Base-by-base conservation (phyloP, 2,329 filamentous ascomycete species). In the Lecanoromycetidae sp. region DNA sequence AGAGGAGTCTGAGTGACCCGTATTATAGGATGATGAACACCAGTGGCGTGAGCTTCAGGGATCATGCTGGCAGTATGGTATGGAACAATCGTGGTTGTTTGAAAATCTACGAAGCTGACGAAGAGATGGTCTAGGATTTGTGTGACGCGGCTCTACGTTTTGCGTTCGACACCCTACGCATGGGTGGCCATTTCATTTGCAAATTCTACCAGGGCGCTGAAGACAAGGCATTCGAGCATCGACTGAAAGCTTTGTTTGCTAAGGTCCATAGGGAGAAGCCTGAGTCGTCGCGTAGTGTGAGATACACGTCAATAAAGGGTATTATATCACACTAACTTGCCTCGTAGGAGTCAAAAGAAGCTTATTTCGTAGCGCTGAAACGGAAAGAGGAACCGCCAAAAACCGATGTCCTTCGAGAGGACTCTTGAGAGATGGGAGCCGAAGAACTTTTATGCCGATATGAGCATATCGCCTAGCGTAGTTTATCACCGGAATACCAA, bases 1-100 rank as follows among this genome's bases (percentile, higher is more conserved):
- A 84, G 71, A 87, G 79, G 71, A 94, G 81, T 72, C 76, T 95
- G 77, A 94, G 82, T 90, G 84, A 91, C 77, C 87, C 87, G 55
- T 91, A 93, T 79, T 65, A 69, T 75, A 98, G 91, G 91, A 83
- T 98, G 82, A 94, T 95, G 87, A 98, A 98, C 67, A 95, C 90
- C 58, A 94, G 84, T 68, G 91, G 91, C 48, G 83, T 86, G 59
- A 67, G 67, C 17, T 91, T 94, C 61, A 79, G 80, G 55, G 91
- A 98, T 66, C 91, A 98, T 66, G 82, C 80, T 8, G 85, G 86
- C 25, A 95, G 87, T 67, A 96, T 98, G 86, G 90, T 95, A 68
- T 61, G 29, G n/a, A 23, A 7, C 27, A 32, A 22, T 12, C 10
- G 22, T 26, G 9, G 8, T 6, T 27, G n/a, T 38, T 13, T 33